Percentiles rank a stretch among this genome's conserved stretches.
Evolutionary conservation across 2,329 filamentous ascomycete genomes (phyloP).

Genomic region (Ascochyta viciae-villosae): DNA sequence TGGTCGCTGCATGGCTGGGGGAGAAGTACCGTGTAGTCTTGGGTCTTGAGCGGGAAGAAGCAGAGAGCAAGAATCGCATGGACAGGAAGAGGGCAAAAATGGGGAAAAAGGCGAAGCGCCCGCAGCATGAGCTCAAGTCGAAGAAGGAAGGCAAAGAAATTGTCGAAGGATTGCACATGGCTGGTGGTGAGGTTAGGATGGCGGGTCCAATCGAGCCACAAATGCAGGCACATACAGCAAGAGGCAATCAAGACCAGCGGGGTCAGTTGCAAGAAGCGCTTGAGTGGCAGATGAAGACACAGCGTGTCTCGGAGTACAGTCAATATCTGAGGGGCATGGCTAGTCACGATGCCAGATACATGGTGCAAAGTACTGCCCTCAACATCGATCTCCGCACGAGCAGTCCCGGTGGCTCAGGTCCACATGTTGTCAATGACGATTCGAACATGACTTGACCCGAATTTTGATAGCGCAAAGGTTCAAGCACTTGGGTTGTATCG

Average conservation of each 20-base stretch:
- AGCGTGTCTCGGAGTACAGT: conserved; percentile 31
- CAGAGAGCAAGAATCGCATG: conserved; percentile 7
- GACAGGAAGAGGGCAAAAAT: conserved; percentile 15
- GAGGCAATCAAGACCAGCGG: not conserved
- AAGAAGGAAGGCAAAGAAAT: conserved; percentile 9
- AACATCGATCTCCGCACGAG: not conserved
- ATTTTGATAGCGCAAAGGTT: not conserved
- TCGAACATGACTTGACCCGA: not conserved
- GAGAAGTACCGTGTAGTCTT: conserved; percentile 38
- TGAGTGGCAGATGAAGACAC: conserved; percentile 28
- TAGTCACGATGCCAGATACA: conserved; percentile 15
- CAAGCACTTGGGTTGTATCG: not conserved
- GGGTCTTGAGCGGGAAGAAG: conserved; percentile 28
- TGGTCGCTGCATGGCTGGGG: conserved; percentile 36
- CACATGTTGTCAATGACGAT: not conserved
- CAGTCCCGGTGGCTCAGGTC: not conserved
- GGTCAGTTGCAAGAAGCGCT: conserved; percentile 10
- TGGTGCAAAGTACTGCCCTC: conserved; percentile 10
- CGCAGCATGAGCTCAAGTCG: conserved; percentile 1
- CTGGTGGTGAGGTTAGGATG: not conserved
- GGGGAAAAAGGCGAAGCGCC: conserved; percentile 6
- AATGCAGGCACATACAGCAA: not conserved
- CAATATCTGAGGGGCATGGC: conserved; percentile 27
- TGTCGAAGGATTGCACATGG: conserved; percentile 3
- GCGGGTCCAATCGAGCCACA: not conserved